Evolutionary conservation across 2,329 filamentous ascomycete species (phyloP).

Genomic region (Diplodia mutila): DNA sequence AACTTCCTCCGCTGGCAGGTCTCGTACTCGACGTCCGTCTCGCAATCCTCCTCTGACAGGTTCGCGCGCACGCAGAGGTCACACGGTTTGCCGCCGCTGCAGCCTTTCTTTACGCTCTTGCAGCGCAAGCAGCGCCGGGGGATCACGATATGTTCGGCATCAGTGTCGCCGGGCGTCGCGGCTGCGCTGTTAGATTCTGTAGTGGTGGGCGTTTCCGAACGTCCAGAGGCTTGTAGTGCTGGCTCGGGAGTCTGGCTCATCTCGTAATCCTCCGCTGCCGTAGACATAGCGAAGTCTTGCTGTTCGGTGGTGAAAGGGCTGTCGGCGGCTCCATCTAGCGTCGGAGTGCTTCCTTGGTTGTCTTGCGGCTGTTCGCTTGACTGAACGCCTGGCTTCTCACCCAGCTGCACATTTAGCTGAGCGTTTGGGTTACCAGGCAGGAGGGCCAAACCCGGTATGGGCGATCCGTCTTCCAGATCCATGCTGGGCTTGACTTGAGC

Average conservation of each 20-base stretch:
- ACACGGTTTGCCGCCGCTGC: background rate
- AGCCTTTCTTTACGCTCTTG: background rate
- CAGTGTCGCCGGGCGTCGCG: background rate
- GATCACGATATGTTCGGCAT: background rate
- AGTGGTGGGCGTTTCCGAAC: background rate
- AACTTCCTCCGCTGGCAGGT: background rate
- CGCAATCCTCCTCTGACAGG: background rate
- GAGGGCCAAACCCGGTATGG: background rate
- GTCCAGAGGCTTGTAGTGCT: no score
- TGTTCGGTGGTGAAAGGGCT: background rate
- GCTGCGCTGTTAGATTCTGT: background rate
- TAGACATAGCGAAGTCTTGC: background rate
- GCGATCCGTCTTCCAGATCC: no score
- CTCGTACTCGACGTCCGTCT: background rate
- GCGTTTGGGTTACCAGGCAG: background rate
- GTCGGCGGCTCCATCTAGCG: background rate
- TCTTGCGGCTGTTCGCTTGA: background rate
- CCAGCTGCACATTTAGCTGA: background rate
- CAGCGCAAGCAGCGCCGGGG: background rate
- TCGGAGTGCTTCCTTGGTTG: background rate
- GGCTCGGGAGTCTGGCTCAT: no score
- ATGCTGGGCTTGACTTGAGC: no score
- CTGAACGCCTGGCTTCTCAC: background rate
- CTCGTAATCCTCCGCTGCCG: no score
- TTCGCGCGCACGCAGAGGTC: background rate